Evolutionary conservation across 192 early-diverging fungal genomes (phyloP).

Genomic region (Podochytrium sp.): DNA sequence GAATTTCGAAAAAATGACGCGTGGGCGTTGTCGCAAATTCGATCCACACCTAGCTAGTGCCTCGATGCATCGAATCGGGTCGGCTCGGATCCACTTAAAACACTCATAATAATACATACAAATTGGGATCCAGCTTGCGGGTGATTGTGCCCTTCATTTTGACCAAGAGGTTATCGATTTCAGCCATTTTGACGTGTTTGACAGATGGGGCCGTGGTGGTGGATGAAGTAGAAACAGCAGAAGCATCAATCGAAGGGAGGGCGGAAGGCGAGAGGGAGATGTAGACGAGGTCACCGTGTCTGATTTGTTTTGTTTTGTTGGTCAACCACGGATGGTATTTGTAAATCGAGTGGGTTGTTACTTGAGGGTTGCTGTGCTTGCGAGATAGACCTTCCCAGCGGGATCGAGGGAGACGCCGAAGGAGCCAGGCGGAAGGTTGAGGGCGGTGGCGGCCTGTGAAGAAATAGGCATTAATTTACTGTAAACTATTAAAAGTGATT

Average conservation of each 20-base stretch:
- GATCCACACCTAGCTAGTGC: too few relatives aligned
- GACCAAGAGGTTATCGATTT: slow-evolving; percentile 81
- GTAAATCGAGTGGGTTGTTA: background rate
- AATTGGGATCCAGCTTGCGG: slow-evolving; percentile 74
- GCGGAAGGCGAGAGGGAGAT: slow-evolving; percentile 16
- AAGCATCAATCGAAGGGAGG: slow-evolving; percentile 17
- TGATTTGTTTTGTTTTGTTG: background rate
- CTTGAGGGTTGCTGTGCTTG: background rate
- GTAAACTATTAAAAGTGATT: too few relatives aligned
- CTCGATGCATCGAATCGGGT: too few relatives aligned
- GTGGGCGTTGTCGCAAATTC: too few relatives aligned
- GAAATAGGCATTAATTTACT: background rate
- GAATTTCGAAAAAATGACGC: too few relatives aligned
- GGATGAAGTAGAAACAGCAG: slow-evolving; percentile 18
- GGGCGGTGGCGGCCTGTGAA: background rate
- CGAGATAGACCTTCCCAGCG: background rate
- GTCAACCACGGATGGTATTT: background rate
- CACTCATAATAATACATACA: slow-evolving; percentile 53
- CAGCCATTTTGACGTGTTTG: slow-evolving; percentile 57
- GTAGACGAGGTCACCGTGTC: slow-evolving; percentile 51
- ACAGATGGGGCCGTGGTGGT: background rate
- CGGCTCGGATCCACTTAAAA: background rate
- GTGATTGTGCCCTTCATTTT: slow-evolving; percentile 83
- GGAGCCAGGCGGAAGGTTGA: slow-evolving; percentile 14
- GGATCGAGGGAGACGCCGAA: slow-evolving; percentile 42